Evolutionary conservation across 768 basidiomycete genomes (phyloP), one percentile per base, ranked within the genome.

Genomic region (Collybia nuda): DNA sequence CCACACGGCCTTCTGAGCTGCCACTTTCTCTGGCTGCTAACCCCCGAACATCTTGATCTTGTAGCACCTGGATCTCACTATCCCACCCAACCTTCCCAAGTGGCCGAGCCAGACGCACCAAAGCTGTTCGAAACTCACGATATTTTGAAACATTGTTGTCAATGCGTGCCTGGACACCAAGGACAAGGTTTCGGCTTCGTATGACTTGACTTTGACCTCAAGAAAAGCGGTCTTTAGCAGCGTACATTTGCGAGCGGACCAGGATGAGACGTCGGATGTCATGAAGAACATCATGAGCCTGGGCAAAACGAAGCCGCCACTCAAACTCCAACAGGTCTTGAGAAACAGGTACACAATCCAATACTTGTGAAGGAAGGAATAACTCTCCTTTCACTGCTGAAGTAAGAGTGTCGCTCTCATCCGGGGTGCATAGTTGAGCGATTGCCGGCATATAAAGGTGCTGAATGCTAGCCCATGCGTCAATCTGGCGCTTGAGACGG

Each of bases 361-460:
- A 12, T 5, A 23, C 43, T 29, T 44, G 43, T 15, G 43, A 44
- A 24, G 43, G 43, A 17, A 56, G 52, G 1, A 37, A 40, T 4
- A 56, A 44, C 3, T 56, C 37, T 12, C 44, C 6, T n/a, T 53
- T 47, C 14, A 41, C 9, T 1, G 49, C 14, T 6, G 38, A 35
- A 2, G 32, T 11, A n/a, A 26, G 44, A 1, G 47, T 42, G 6
- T 35, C 38, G 9, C 52, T 39, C 2, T 48, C 55, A 6, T 32
- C 23, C 2, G 26, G n/a, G 6, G 60, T 45, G 15, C 54, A 41
- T 45, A 72, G 66, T 8, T 59, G 56, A 29, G 57, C 52, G 1
- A 66, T 70, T 11, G 67, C 38, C 21, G 50, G 50, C 44, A 52
- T 52, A 47, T 55, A 60, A 11, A 56, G 32, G 14, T 26, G 21